Percentiles rank a stretch among this genome's conserved stretches.
Evolutionary conservation across 2,329 filamentous ascomycete genomes (phyloP).

Genomic region (Apiospora marii): DNA sequence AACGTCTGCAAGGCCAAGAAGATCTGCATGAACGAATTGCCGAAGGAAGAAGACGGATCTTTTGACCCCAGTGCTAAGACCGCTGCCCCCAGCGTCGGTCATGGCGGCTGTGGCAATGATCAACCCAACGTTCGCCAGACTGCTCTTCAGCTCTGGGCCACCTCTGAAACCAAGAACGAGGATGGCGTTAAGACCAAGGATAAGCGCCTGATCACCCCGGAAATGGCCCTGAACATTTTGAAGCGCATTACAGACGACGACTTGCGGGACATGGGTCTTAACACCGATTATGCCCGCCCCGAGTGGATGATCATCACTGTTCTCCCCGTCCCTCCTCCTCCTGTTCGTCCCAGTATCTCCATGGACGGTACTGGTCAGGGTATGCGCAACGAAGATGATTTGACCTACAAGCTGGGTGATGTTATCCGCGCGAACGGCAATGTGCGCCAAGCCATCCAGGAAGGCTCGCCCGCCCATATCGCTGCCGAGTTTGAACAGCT

Average conservation of each 20-base stretch:
- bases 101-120: conserved; percentile 92
- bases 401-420: conserved; percentile 98
- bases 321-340: conserved; percentile 91
- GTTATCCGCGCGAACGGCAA: conserved; percentile 98
- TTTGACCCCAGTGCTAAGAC: conserved; percentile 67
- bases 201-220: conserved; percentile 82
- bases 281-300: conserved; percentile 91
- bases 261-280: conserved; percentile 86
- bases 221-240: conserved; percentile 86
- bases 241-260: conserved; percentile 84
- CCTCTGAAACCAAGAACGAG: conserved; percentile 79
- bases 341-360: conserved; percentile 95
- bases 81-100: conserved; percentile 64
- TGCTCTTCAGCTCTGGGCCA: conserved; percentile 80
- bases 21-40: conserved; percentile 82
- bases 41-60: conserved; percentile 73
- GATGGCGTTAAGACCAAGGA: conserved; percentile 78
- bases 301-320: conserved; percentile 99
- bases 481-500: conserved; percentile 89
- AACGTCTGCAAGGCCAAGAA: conserved; percentile 88
- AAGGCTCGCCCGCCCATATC: conserved; percentile 92
- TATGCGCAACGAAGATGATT: conserved; percentile 94
- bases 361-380: conserved; percentile 94
- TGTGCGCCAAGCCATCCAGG: conserved; percentile 87
- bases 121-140: conserved; percentile 90